A percentile compares a stretch with the other conserved stretches of the same genome.
phyloP scores from a whole-genome alignment of 2,329 filamentous ascomycete genomes.

The Cryphonectria parasitica region DNA sequence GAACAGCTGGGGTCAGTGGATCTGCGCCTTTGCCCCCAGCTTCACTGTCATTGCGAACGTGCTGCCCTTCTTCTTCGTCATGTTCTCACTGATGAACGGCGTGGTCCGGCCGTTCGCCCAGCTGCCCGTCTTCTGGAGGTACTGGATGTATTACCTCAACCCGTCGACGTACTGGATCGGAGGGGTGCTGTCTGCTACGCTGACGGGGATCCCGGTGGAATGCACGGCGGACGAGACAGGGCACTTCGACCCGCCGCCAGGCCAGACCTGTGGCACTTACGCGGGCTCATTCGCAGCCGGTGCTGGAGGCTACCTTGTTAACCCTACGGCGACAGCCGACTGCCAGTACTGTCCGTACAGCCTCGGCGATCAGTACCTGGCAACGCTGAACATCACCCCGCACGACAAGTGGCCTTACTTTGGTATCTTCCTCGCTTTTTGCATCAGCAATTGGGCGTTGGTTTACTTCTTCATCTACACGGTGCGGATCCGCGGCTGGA shows the following conservation, averaged over 20 bases:
- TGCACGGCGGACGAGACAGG: constrained; percentile 25
- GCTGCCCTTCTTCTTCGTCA: constrained; percentile 76
- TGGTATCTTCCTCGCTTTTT: constrained; percentile 66
- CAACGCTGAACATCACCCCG: constrained; percentile 54
- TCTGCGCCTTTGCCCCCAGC: constrained; percentile 77
- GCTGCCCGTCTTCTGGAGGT: constrained; percentile 72
- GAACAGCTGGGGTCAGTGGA: constrained; percentile 80
- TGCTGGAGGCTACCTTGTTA: constrained; percentile 65
- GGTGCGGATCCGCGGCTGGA: constrained; percentile 35
- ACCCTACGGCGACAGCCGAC: constrained; percentile 59
- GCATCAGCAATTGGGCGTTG: constrained; percentile 62
- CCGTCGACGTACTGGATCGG: constrained; percentile 74
- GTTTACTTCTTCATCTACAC: constrained; percentile 39
- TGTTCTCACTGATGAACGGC: constrained; percentile 72
- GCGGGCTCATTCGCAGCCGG: constrained; percentile 54
- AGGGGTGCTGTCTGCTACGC: constrained; percentile 67
- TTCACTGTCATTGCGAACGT: constrained; percentile 80
- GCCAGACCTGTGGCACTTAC: constrained; percentile 64
- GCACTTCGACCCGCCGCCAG: constrained; percentile 59
- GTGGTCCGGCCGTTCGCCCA: constrained; percentile 69
- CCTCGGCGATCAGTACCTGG: constrained; percentile 28
- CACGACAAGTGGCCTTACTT: constrained; percentile 68
- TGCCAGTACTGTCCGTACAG: constrained; percentile 68
- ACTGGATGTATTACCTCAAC: constrained; percentile 73
- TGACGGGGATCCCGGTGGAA: constrained; percentile 37